Conservation (phyloP, 371 early-diverging fungal genomes). For the Vairimorpha ceranae region DNA sequence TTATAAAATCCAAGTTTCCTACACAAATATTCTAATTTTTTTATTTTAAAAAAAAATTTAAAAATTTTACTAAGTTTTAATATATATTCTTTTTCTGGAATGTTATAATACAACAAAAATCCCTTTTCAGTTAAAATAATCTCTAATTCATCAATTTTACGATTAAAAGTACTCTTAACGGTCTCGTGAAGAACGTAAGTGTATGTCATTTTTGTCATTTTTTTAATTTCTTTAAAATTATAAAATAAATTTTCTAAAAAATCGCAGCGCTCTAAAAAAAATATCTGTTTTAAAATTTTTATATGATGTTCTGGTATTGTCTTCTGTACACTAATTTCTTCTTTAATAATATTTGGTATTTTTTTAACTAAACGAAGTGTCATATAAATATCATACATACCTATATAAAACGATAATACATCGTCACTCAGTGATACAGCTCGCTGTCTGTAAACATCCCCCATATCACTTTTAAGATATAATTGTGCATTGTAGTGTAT, state of each 20-base stretch:
- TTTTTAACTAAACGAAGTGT: slow-evolving; percentile 3
- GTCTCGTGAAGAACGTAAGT: slow-evolving; percentile 45
- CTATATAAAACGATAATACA: slow-evolving; percentile 30
- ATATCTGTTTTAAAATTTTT: slow-evolving; percentile 38
- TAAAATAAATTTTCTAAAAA: slow-evolving; percentile 54
- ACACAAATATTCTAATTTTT: slow-evolving; percentile 36
- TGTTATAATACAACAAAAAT: background rate
- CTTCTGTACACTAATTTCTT: background rate
- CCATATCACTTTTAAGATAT: background rate
- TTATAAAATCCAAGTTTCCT: slow-evolving; percentile 8
- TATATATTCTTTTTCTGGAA: slow-evolving; percentile 26
- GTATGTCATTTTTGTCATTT: slow-evolving; percentile 21
- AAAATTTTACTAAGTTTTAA: slow-evolving; percentile 46
- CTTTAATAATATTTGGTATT: background rate
- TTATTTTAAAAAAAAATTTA: slow-evolving; percentile 59
- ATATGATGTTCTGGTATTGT: slow-evolving; percentile 12
- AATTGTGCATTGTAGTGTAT: background rate
- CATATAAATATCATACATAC: slow-evolving; percentile 36
- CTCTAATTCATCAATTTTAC: slow-evolving; percentile 32
- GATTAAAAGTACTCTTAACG: slow-evolving; percentile 41
- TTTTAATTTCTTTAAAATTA: slow-evolving; percentile 36
- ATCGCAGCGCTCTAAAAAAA: slow-evolving; percentile 56
- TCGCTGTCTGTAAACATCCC: slow-evolving; percentile 36
- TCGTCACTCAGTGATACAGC: slow-evolving; percentile 19
- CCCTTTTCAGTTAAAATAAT: slow-evolving; percentile 4